Conservation (phyloP, 2,329 filamentous ascomycete genomes). For the Nannizziopsis arthrosporioides region DNA sequence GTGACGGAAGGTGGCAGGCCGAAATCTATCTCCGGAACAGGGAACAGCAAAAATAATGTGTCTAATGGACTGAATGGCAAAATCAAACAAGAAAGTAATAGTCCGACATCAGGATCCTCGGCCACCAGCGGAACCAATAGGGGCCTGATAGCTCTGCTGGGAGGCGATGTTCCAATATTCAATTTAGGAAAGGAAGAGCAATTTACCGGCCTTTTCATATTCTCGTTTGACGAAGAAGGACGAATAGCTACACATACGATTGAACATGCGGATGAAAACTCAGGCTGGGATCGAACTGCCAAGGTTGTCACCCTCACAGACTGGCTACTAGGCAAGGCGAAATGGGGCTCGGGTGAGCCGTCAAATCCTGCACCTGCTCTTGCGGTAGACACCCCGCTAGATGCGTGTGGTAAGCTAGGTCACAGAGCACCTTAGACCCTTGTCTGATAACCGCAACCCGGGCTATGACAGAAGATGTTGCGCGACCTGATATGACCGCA, state of each 20-base stretch:
- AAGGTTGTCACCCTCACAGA: slow-evolving; percentile 86
- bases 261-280: slow-evolving; percentile 76
- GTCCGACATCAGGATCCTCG: slow-evolving; percentile 13
- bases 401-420: neutral
- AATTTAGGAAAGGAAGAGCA: slow-evolving; percentile 53
- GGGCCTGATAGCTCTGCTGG: slow-evolving; percentile 38
- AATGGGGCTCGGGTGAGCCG: slow-evolving; percentile 32
- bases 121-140: slow-evolving; percentile 28
- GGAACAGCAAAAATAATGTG: neutral
- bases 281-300: slow-evolving; percentile 71
- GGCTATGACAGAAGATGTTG: slow-evolving; percentile 7
- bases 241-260: slow-evolving; percentile 80
- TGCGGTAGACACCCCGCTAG: neutral
- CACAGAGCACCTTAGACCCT: neutral
- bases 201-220: slow-evolving; percentile 86
- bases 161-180: slow-evolving; percentile 41
- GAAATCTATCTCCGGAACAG: neutral
- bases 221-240: slow-evolving; percentile 84
- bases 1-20: slow-evolving; percentile 44
- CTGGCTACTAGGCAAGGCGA: slow-evolving; percentile 77
- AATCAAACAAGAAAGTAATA: neutral
- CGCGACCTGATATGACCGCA: neutral
- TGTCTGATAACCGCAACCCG: neutral
- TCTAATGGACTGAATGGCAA: slow-evolving; percentile 3
- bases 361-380: slow-evolving; percentile 7